A percentile compares a stretch with the other conserved stretches of the same genome.
phyloP scores from a whole-genome alignment of 257 asterid genomes.

The Primulina huaijiensis region DNA sequence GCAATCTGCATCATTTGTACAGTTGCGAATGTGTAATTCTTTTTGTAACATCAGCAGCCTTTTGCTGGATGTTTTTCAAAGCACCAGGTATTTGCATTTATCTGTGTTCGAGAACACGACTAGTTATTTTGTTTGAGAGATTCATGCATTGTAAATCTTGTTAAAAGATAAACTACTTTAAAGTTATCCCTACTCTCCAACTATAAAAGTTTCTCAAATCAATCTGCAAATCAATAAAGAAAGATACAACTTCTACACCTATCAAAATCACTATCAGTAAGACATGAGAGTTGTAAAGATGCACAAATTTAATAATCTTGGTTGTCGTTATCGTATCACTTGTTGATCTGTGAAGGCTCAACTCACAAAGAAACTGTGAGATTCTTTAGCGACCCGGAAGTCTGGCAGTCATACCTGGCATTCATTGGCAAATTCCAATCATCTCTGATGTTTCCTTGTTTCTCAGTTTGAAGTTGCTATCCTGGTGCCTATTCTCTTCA shows the following conservation, averaged over 20 bases:
- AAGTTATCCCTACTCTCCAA: neutral
- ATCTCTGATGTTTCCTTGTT: neutral
- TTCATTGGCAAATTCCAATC: neutral
- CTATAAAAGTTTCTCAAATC: neutral
- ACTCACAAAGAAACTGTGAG: neutral
- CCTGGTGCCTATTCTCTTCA: neutral
- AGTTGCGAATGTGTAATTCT: slow-evolving; percentile 25
- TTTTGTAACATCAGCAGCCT: slow-evolving; percentile 32
- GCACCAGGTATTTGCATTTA: slow-evolving; percentile 27
- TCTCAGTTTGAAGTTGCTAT: neutral
- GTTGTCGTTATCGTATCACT: neutral
- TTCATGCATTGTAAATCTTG: neutral
- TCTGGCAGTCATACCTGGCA: neutral
- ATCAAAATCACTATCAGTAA: neutral
- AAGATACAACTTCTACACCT: neutral
- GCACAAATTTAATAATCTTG: neutral
- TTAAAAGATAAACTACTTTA: neutral
- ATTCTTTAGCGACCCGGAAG: neutral
- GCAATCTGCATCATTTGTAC: slow-evolving; percentile 10
- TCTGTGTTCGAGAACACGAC: slow-evolving; percentile 16
- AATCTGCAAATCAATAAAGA: neutral
- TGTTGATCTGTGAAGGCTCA: neutral
- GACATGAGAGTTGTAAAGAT: neutral
- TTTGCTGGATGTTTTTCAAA: slow-evolving; percentile 47
- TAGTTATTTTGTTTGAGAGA: slow-evolving; percentile 15